These are phyloP conservation scores for Schizopora paradoxa DNA, from an alignment of 1,284 basidiomycete species.

Conservation along the genomic window DNA sequence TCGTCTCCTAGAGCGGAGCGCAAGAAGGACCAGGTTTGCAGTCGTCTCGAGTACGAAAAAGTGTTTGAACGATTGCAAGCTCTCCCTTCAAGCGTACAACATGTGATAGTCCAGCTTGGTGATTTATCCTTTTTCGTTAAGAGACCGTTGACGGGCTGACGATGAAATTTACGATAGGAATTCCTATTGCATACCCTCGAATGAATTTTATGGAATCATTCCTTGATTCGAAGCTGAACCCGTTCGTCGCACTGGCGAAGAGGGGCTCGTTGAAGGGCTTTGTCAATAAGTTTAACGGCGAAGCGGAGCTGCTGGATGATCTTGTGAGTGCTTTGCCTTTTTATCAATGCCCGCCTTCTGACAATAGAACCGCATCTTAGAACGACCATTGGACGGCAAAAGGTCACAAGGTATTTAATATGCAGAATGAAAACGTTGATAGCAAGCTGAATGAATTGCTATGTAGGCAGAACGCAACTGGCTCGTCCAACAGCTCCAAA, in stretches of 20 bases:
- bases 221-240: slow-evolving; percentile 80
- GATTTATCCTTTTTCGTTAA: slow-evolving; percentile 18
- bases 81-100: slow-evolving; percentile 66
- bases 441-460: slow-evolving; percentile 1
- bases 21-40: slow-evolving; percentile 75
- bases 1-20: slow-evolving; percentile 72
- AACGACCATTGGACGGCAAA: slow-evolving; percentile 90
- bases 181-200: slow-evolving; percentile 85
- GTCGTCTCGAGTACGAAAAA: slow-evolving; percentile 63
- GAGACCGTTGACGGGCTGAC: background rate
- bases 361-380: slow-evolving; percentile 30
- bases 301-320: slow-evolving; percentile 89
- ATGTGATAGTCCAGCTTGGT: slow-evolving; percentile 80
- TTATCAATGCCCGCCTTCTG: background rate
- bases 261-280: slow-evolving; percentile 66
- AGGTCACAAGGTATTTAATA: slow-evolving; percentile 57
- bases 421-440: slow-evolving; percentile 5
- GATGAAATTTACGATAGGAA: slow-evolving; percentile 34
- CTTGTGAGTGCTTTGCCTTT: slow-evolving; percentile 43
- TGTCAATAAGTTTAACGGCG: slow-evolving; percentile 89
- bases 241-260: slow-evolving; percentile 68
- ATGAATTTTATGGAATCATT: slow-evolving; percentile 84
- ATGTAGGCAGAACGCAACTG: slow-evolving; percentile 83
- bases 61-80: slow-evolving; percentile 57
- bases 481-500: slow-evolving; percentile 78